Base-by-base conservation (phyloP, 345 rosid genomes). In the Eucalyptus polybractea region DNA sequence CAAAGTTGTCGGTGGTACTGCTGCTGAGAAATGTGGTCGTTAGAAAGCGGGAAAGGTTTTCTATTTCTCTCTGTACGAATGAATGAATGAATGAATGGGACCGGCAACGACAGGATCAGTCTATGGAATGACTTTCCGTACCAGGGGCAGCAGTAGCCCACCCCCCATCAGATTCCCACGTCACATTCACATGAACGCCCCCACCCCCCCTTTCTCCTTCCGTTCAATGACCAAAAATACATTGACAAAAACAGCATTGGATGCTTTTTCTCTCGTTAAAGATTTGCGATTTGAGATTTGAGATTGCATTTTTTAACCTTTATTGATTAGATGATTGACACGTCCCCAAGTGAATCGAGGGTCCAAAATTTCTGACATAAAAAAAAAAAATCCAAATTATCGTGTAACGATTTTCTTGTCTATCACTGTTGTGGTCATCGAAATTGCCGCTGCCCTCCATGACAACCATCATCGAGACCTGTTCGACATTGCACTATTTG, bases 371-470 rank as follows among this genome's bases (percentile, higher is more conserved):
- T 53, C 58, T 4, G 10, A 8, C 5, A 21, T 53, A 21, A 53
- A 21, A 53, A 2, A 11, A 10, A 47, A 1, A 2, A 60, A 13
- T 27, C 1, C 0, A 0, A 6, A 60, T 27, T 27, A 29, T 27
- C 16, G 1, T 2, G 4, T 10, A 6, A 29, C 4, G n/a, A 12
- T 60, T 27, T 27, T 1, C 2, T 60, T 4, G 4, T 2, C 29
- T 12, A 3, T 40, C 4, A 16, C 7, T 17, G 3, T 21, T 5
- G 44, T 9, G 24, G 5, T 4, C 7, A 0, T 69, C 24, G 22
- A 31, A 69, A 7, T 5, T 10, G 1, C 24, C 3, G 0, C 4
- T 19, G 1, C 7, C 12, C 3, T 31, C 10, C 11, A 5, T 19
- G 10, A 0, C 31, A 56, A 22, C 24, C 22, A 16, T 19, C 22